phyloP scores from a whole-genome alignment of 306 rosid species.

The Coriaria nepalensis region DNA sequence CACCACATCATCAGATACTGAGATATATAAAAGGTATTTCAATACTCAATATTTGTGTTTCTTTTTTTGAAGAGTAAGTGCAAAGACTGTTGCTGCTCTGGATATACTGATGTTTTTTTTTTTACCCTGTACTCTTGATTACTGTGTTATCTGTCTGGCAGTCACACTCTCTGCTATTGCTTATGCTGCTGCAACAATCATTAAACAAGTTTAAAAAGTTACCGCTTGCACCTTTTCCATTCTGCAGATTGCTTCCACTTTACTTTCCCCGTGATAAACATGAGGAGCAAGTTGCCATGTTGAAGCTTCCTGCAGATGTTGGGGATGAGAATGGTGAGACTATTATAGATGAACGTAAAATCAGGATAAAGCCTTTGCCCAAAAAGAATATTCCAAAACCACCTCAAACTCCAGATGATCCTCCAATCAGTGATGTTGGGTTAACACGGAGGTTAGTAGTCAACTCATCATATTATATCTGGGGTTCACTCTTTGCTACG shows the following conservation, averaged over 20 bases:
- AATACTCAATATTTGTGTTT: not conserved
- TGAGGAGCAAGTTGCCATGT: conserved; percentile 80
- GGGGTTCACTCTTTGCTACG: too few relatives aligned
- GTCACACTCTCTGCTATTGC: too few relatives aligned
- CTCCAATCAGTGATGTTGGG: conserved; percentile 69
- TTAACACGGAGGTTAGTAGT: conserved; percentile 52
- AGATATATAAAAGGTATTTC: conserved; percentile 78
- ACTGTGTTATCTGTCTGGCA: too few relatives aligned
- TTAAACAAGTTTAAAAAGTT: too few relatives aligned
- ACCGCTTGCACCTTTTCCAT: conserved; percentile 10
- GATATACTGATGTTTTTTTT: too few relatives aligned
- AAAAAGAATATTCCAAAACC: conserved; percentile 41
- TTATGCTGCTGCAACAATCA: too few relatives aligned
- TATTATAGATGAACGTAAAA: conserved; percentile 82
- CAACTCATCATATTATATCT: not conserved
- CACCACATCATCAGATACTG: conserved; percentile 66
- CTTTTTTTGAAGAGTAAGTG: not conserved
- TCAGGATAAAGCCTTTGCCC: conserved; percentile 90
- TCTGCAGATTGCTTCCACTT: conserved; percentile 78
- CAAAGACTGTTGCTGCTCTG: conserved; percentile 1
- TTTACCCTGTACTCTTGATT: too few relatives aligned
- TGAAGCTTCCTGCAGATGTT: conserved; percentile 92
- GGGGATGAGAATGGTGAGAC: conserved; percentile 99
- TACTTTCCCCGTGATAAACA: conserved; percentile 95
- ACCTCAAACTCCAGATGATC: conserved; percentile 41